Evolutionary conservation across 805 yeast species (phyloP).

Genomic region (Lipomyces oligophaga): DNA sequence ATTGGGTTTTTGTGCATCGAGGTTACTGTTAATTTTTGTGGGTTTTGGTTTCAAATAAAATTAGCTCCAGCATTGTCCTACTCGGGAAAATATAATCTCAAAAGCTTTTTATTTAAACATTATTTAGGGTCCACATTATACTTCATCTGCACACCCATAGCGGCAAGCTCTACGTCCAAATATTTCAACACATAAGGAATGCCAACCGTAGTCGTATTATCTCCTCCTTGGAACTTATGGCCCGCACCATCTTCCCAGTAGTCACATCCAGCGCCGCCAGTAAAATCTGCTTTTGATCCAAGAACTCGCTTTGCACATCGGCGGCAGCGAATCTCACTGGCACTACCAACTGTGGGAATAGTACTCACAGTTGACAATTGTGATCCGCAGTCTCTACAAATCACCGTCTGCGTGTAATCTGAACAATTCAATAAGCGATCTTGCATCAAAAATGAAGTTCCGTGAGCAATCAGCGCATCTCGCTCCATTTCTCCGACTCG

Average conservation of each 20-base stretch:
- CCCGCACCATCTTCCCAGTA: conserved; percentile 99
- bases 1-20: no score
- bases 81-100: no score
- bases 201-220: conserved; percentile 89
- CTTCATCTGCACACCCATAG: conserved; percentile 94
- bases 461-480: conserved; percentile 98
- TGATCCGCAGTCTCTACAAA: conserved; percentile 93
- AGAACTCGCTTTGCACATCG: conserved; percentile 79
- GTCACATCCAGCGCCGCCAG: conserved; percentile 59
- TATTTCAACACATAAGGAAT: conserved; percentile 95
- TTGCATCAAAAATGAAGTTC: conserved; percentile 90
- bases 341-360: conserved; percentile 83
- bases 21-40: no score
- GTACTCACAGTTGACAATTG: conserved; percentile 82
- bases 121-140: conserved; percentile 69
- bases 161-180: conserved; percentile 89
- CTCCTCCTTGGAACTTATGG: conserved; percentile 84
- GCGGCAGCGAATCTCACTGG: conserved; percentile 76
- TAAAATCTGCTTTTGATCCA: conserved; percentile 47
- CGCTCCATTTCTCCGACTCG: conserved; percentile 99
- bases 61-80: no score
- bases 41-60: no score
- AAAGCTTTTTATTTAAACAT: no score
- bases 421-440: conserved; percentile 93
- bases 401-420: conserved; percentile 86